Evolutionary conservation across 352 stramenopile species (phyloP).

Genomic region (Albugo candida): DNA sequence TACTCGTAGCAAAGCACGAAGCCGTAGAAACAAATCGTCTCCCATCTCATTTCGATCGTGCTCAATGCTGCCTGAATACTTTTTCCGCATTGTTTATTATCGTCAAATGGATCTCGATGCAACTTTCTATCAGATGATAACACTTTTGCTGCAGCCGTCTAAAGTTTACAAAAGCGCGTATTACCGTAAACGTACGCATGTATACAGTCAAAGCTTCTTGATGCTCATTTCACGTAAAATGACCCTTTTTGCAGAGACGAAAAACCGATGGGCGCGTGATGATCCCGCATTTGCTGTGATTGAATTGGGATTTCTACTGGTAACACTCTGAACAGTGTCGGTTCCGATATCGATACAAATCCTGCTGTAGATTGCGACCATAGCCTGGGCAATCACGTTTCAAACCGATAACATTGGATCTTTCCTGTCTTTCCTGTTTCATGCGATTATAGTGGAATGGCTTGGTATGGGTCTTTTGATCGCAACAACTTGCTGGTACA

Average conservation of each 20-base stretch:
- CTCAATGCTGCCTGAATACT: constrained; percentile 65
- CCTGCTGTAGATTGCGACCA: constrained; percentile 22
- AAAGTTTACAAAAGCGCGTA: constrained; percentile 81
- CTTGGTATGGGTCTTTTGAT: constrained; percentile 50
- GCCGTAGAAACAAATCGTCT: too few relatives aligned
- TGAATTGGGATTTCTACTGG: constrained; percentile 82
- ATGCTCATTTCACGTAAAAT: constrained; percentile 1
- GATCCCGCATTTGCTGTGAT: constrained; percentile 93
- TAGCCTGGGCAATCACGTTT: constrained; percentile 69
- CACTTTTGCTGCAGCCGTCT: constrained; percentile 55
- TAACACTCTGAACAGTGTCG: constrained; percentile 1
- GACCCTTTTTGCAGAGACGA: constrained; percentile 79
- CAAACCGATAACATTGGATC: constrained; percentile 23
- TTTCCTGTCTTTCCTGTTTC: constrained; percentile 47
- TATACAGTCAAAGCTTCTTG: neutral
- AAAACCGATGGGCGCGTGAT: constrained; percentile 97
- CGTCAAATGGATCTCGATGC: constrained; percentile 78
- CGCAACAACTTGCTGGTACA: constrained; percentile 48
- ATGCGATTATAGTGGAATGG: constrained; percentile 68
- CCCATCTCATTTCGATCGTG: constrained; percentile 10
- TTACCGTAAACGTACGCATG: constrained; percentile 37
- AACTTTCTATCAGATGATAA: constrained; percentile 81
- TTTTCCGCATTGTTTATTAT: constrained; percentile 57
- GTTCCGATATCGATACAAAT: constrained; percentile 7
- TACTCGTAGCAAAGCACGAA: too few relatives aligned